Conservation (phyloP, 73 alveolate species). For the Symbiodinium natans region DNA sequence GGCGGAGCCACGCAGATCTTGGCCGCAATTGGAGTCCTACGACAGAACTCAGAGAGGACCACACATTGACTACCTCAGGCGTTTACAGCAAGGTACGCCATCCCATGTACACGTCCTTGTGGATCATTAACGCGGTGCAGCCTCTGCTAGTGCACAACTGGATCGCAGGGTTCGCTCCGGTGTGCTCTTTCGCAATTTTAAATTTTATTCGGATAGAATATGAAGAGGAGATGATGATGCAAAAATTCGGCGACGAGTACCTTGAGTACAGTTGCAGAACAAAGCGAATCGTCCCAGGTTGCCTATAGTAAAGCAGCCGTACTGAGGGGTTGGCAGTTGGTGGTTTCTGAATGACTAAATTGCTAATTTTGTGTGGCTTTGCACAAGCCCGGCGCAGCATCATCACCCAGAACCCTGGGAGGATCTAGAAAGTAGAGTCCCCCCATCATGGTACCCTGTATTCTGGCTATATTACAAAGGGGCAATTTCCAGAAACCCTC, state of each 20-base stretch:
- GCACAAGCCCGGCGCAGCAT: too few species aligned
- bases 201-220: not conserved
- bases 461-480: too few species aligned
- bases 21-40: conserved; percentile 1
- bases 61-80: not conserved
- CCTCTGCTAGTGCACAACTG: not conserved
- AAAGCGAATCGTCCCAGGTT: not conserved
- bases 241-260: not conserved
- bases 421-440: too few species aligned
- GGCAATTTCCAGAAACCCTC: too few species aligned
- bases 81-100: conserved; percentile 8
- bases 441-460: too few species aligned
- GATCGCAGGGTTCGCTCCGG: not conserved
- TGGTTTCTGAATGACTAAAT: too few species aligned
- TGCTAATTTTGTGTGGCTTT: too few species aligned
- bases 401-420: too few species aligned
- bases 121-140: not conserved
- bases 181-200: not conserved
- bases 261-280: not conserved
- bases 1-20: not conserved
- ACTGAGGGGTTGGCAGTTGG: too few species aligned
- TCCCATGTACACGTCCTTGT: not conserved
- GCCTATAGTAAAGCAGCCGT: too few species aligned
- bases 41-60: not conserved
- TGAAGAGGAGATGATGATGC: not conserved